Conservation (phyloP, 2,329 filamentous ascomycete genomes). For the Coccinonectria pachysandricola region DNA sequence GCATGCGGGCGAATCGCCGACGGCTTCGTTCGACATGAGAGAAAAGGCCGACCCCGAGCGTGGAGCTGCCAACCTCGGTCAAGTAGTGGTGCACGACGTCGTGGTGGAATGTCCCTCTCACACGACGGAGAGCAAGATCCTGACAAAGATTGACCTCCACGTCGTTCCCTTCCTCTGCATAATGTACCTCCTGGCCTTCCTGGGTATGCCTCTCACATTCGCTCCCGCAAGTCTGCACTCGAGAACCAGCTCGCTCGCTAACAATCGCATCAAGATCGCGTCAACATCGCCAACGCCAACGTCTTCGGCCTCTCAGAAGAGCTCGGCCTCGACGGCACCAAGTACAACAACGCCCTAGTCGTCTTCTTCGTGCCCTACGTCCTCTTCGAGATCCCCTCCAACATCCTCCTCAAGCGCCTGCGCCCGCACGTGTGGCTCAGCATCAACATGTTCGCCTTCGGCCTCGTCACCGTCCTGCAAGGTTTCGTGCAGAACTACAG, state of each 20-base stretch:
- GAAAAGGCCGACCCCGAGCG: constrained; percentile 11
- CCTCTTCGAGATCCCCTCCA: constrained; percentile 58
- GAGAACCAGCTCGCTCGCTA: too few relatives aligned
- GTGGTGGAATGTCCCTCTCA: constrained; percentile 34
- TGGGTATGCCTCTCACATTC: constrained; percentile 30
- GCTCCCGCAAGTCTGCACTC: too few relatives aligned
- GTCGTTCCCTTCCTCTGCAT: constrained; percentile 65
- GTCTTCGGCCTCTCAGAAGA: constrained; percentile 56
- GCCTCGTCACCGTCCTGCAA: constrained; percentile 63
- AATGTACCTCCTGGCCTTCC: constrained; percentile 60
- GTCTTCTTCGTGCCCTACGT: constrained; percentile 79
- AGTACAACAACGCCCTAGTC: constrained; percentile 67
- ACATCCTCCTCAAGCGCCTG: constrained; percentile 54
- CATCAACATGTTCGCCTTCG: constrained; percentile 76
- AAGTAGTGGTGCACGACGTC: constrained; percentile 12
- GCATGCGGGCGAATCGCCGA: constrained; percentile 8
- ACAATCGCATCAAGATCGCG: constrained; percentile 41
- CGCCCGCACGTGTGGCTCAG: constrained; percentile 61
- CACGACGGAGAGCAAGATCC: constrained; percentile 53
- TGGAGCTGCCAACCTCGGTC: constrained; percentile 3
- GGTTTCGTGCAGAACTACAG: constrained; percentile 69
- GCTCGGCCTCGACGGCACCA: constrained; percentile 43
- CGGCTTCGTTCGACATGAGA: constrained; percentile 7
- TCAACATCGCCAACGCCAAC: constrained; percentile 71
- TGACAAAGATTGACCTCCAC: constrained; percentile 60